Evolutionary conservation across 176 grass and related monocot genomes (phyloP), one percentile per base, ranked within the genome.

Genomic region (Urochloa ruziziensis): DNA sequence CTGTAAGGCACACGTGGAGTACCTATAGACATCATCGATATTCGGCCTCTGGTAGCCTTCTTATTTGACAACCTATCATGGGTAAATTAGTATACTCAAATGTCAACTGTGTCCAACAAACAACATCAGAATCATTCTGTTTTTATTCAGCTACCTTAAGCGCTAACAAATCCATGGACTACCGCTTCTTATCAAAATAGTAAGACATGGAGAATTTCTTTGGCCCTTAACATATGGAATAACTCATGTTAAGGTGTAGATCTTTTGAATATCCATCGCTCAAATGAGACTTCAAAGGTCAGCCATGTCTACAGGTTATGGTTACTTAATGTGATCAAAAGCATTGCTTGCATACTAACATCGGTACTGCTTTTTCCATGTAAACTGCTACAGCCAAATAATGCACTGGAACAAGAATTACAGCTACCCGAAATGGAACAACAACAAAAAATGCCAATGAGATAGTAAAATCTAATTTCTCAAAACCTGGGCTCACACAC

Each of bases 1-100:
- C 83, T 85, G 74, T 95, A 98, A 60, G 89, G 86, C 42, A 98
- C 93, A 23, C 87, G 86, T 54, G 95, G 95, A 80, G 85, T 89
- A 36, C 90, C 90, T n/a, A 93, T 67, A 40, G 91, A 72, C 95
- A 98, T 97, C 92, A 93, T 94, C 14, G 79, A 95, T 79, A 93
- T 89, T 4, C 59, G 42, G 48, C 65, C 93, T 71, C 82, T 71
- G 60, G 84, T 79, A 23, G 86, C 78, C 47, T 67, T 90, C 79
- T 87, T 94, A 32, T 90, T 89, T 12, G 87, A 91, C 70, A 86
- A 64, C 88, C 93, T 94, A 86, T 11, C 7, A 71, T 11, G 59
- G 15, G 47, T 35, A 72, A 46, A 71, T 64, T 48, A 65, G 13
- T 36, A 82, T 35, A 25, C 6, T 66, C 25, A 57, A 63, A 54